Percentiles rank a stretch among this genome's conserved stretches.
phyloP scores from a whole-genome alignment of 257 asterid species.

The Gentiana straminea region DNA sequence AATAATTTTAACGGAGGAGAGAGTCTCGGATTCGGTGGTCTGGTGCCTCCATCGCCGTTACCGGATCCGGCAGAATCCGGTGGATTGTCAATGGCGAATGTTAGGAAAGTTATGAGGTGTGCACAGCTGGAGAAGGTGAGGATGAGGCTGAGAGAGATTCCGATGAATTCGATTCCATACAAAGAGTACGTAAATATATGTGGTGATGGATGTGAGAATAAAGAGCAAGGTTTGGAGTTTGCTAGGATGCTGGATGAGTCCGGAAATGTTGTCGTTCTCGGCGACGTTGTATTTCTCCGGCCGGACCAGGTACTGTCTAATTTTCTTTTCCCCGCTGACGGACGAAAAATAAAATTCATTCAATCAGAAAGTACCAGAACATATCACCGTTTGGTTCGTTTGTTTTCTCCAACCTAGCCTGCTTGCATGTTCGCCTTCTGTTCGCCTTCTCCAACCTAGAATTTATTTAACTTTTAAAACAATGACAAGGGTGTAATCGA shows the following conservation, averaged over 20 bases:
- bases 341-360: no score
- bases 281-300: constrained; percentile 65
- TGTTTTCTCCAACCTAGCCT: no score
- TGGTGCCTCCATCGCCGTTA: constrained; percentile 16
- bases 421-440: no score
- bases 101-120: constrained; percentile 36
- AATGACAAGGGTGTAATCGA: no score
- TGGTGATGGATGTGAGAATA: constrained; percentile 26
- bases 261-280: constrained; percentile 66
- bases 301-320: constrained; percentile 51
- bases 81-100: constrained; percentile 30
- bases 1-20: constrained; percentile 20
- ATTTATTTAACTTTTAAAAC: no score
- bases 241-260: constrained; percentile 61
- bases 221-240: constrained; percentile 43
- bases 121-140: constrained; percentile 44
- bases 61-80: constrained; percentile 9
- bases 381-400: no score
- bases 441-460: no score
- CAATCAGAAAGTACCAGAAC: no score
- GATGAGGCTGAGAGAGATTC: constrained; percentile 30
- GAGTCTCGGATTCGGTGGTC: constrained; percentile 21
- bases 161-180: constrained; percentile 47
- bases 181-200: constrained; percentile 44
- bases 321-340: no score